These are phyloP conservation scores for Lachnellula arida DNA, from an alignment of 2,329 filamentous ascomycete species.

Conservation along the genomic window DNA sequence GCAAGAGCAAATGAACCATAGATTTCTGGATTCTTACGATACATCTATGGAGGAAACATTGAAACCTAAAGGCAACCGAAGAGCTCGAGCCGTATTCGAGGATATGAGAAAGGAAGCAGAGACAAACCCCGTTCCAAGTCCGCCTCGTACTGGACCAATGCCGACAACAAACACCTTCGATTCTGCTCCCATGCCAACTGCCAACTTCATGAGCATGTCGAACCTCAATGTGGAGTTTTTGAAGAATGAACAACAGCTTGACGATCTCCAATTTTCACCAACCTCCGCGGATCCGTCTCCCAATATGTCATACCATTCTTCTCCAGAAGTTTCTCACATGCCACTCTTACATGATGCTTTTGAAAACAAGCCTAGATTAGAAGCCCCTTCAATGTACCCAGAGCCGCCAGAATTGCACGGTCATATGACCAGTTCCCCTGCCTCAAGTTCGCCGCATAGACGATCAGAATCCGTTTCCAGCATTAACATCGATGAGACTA, in stretches of 20 bases:
- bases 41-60: constrained; percentile 64
- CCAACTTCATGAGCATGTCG: constrained; percentile 51
- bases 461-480: constrained; percentile 55
- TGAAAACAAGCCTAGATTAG: constrained; percentile 41
- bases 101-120: constrained; percentile 55
- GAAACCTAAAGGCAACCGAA: constrained; percentile 48
- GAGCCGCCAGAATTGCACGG: constrained; percentile 13
- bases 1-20: constrained; percentile 33
- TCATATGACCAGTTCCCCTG: constrained; percentile 16
- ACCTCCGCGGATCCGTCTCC: constrained; percentile 36
- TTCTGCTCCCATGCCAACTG: constrained; percentile 49
- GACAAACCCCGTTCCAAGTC: constrained; percentile 48
- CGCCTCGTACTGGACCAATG: constrained; percentile 49
- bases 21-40: constrained; percentile 59
- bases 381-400: constrained; percentile 17
- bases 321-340: constrained; percentile 48
- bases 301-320: constrained; percentile 45
- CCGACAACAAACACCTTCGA: constrained; percentile 42
- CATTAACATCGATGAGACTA: constrained; percentile 61
- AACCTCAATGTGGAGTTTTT: constrained; percentile 43
- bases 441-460: constrained; percentile 39
- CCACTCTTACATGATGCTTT: constrained; percentile 41
- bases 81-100: constrained; percentile 51
- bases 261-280: constrained; percentile 25
- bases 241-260: constrained; percentile 28